Percentiles rank a stretch among this genome's conserved stretches.
These are phyloP conservation scores for Tremella mesenterica DNA, from an alignment of 768 basidiomycete species.

Conservation along the genomic window DNA sequence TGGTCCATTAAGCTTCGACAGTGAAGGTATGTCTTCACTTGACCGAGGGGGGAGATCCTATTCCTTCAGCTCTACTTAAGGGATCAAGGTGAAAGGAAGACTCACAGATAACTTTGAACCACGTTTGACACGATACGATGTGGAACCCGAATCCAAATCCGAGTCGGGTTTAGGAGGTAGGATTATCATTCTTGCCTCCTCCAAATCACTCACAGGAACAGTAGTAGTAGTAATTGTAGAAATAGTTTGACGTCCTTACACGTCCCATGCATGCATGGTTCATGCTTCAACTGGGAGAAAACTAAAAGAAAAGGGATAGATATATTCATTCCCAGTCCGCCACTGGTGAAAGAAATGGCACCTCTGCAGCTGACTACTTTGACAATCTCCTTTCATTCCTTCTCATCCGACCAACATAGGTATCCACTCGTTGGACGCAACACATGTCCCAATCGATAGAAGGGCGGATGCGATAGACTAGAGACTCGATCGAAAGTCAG, in stretches of 20 bases:
- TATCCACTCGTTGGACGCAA: no score
- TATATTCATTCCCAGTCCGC: neutral
- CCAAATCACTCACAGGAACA: no score
- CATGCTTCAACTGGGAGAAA: constrained; percentile 7
- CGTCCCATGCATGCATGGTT: no score
- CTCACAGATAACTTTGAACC: constrained; percentile 21
- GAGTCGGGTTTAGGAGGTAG: neutral
- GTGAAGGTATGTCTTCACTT: constrained; percentile 16
- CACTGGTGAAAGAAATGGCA: no score
- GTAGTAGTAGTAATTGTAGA: no score
- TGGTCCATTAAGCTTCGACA: constrained; percentile 61
- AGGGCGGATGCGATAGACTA: no score
- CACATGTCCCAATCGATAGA: no score
- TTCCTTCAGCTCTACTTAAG: constrained; percentile 1
- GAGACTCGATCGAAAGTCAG: no score
- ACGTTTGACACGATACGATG: constrained; percentile 20
- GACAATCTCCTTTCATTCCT: no score
- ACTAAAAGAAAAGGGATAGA: neutral
- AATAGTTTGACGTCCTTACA: no score
- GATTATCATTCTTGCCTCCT: constrained; percentile 17
- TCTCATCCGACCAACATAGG: no score
- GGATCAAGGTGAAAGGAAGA: neutral
- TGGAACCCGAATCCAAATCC: neutral
- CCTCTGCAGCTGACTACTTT: no score
- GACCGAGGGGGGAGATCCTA: constrained; percentile 17